Percentiles rank a stretch among this genome's conserved stretches.
Evolutionary conservation across 441 rosid genomes (phyloP).

Genomic region (Arabidopsis lyrata): DNA sequence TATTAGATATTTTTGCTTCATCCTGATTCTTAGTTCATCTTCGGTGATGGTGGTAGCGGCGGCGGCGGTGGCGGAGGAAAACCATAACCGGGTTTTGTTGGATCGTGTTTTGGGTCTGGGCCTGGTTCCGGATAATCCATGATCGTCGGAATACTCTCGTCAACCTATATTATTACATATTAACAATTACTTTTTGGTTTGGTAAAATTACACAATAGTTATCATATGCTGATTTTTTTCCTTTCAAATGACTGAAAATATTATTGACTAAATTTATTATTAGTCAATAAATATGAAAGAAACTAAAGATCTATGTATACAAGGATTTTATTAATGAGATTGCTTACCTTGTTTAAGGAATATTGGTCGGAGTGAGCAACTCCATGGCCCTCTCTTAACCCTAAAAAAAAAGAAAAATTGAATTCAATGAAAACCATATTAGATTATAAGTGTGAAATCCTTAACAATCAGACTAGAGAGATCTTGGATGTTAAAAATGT

Average conservation of each 20-base stretch:
- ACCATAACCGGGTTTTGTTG: background rate
- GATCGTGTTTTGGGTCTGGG: conserved; percentile 24
- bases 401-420: background rate
- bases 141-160: background rate
- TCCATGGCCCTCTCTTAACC: conserved; percentile 9
- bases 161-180: conserved; percentile 18
- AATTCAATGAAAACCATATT: background rate
- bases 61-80: conserved; percentile 15
- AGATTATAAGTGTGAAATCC: too few relatives aligned
- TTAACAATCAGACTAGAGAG: background rate
- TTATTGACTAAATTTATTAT: background rate
- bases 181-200: background rate
- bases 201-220: background rate
- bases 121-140: conserved; percentile 29
- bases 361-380: conserved; percentile 4
- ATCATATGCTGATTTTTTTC: background rate
- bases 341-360: conserved; percentile 27
- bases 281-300: background rate
- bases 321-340: background rate
- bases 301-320: background rate
- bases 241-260: background rate
- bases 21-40: background rate
- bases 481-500: background rate
- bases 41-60: background rate
- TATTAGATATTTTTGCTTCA: background rate